Percentiles rank a stretch among this genome's conserved stretches.
phyloP scores from a whole-genome alignment of 2,329 filamentous ascomycete genomes.

The Erysiphe neolycopersici region DNA sequence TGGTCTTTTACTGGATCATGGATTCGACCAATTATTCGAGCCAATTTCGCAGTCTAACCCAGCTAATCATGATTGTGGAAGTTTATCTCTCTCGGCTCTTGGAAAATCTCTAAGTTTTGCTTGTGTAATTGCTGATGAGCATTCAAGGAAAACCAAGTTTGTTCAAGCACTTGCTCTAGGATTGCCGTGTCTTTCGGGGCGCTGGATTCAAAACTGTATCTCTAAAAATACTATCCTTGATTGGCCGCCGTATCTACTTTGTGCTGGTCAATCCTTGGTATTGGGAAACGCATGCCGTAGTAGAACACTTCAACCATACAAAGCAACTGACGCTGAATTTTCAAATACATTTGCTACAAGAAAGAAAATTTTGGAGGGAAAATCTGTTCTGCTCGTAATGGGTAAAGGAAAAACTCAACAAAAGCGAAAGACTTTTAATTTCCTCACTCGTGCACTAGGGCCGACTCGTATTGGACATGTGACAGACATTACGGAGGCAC shows the following conservation, averaged over 20 bases:
- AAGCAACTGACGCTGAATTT: slow-evolving; percentile 28
- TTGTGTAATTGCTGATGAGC: slow-evolving; percentile 60
- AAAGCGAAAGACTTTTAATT: slow-evolving; percentile 46
- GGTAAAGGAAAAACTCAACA: slow-evolving; percentile 32
- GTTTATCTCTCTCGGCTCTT: slow-evolving; percentile 26
- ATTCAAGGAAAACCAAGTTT: slow-evolving; percentile 73
- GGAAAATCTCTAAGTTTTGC: slow-evolving; percentile 42
- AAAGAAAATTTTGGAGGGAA: slow-evolving; percentile 33
- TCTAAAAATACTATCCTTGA: slow-evolving; percentile 32
- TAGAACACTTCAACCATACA: slow-evolving; percentile 35
- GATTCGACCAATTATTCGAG: slow-evolving; percentile 59
- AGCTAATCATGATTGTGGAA: slow-evolving; percentile 4
- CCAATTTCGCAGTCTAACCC: slow-evolving; percentile 2
- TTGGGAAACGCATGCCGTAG: slow-evolving; percentile 57
- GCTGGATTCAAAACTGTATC: slow-evolving; percentile 57
- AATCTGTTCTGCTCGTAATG: slow-evolving; percentile 47
- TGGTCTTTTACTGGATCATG: slow-evolving; percentile 41
- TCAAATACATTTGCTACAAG: slow-evolving; percentile 28
- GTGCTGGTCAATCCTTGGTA: slow-evolving; percentile 53
- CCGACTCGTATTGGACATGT: slow-evolving; percentile 39
- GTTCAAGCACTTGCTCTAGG: slow-evolving; percentile 83
- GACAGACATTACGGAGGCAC: slow-evolving; percentile 36
- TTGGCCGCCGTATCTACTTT: slow-evolving; percentile 62
- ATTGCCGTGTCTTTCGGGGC: slow-evolving; percentile 57
- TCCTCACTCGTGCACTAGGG: slow-evolving; percentile 54